Conservation (phyloP, 495 filamentous ascomycete species). For the Xylaria curta region DNA sequence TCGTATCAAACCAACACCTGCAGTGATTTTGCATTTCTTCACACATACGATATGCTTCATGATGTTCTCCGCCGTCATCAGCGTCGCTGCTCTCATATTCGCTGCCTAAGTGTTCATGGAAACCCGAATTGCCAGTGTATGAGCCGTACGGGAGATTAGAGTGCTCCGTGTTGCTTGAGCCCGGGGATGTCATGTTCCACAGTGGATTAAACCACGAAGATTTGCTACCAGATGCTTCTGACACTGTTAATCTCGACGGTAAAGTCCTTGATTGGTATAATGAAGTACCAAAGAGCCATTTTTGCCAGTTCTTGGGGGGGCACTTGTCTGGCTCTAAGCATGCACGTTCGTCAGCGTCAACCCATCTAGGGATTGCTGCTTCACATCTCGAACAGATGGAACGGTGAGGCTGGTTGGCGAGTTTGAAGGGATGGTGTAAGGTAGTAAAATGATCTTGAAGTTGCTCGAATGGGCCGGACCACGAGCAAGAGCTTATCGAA, state of each 20-base stretch:
- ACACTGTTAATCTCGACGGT: slow-evolving; percentile 2
- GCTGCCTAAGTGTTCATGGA: background rate
- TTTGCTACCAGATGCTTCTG: slow-evolving; percentile 19
- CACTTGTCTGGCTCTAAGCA: slow-evolving; percentile 13
- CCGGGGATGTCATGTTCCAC: background rate
- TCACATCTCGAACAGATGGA: slow-evolving; percentile 31
- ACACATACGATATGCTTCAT: background rate
- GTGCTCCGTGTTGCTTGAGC: slow-evolving; percentile 16
- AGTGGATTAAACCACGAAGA: background rate
- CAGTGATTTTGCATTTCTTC: background rate
- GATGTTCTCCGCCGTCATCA: background rate
- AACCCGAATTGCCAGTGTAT: background rate
- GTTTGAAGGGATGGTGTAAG: slow-evolving; percentile 29
- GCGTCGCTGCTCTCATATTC: background rate
- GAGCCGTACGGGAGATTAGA: slow-evolving; percentile 14
- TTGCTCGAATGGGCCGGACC: slow-evolving; percentile 31
- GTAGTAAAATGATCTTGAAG: slow-evolving; percentile 32
- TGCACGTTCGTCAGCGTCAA: background rate
- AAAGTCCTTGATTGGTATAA: background rate
- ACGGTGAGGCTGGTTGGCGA: slow-evolving; percentile 17
- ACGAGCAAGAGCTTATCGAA: slow-evolving; percentile 31
- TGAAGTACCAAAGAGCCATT: slow-evolving; percentile 2
- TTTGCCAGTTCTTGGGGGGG: slow-evolving; percentile 16
- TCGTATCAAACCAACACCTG: background rate
- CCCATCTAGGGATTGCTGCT: background rate